Conservation (phyloP, 2,329 filamentous ascomycete species). For the Penicillium aurantiogriseum region DNA sequence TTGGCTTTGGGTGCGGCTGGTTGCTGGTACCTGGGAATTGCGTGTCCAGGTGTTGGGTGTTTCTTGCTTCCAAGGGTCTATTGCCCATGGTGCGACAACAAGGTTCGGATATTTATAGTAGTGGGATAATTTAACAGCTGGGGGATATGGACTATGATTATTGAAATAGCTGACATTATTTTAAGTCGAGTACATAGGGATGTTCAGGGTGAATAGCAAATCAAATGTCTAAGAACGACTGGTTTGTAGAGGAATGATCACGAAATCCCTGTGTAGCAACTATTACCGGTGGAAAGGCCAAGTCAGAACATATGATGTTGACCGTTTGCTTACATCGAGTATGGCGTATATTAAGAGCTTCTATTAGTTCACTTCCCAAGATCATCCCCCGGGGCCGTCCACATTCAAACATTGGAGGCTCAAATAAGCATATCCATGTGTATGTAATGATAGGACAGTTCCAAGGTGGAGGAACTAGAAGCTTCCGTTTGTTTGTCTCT, state of each 20-base stretch:
- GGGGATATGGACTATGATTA: background rate
- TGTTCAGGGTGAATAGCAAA: background rate
- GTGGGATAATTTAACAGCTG: background rate
- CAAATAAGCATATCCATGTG: background rate
- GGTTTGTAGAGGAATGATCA: background rate
- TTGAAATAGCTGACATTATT: background rate
- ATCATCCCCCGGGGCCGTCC: background rate
- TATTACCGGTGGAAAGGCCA: background rate
- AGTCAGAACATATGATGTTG: too few relatives aligned
- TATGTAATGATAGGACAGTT: background rate
- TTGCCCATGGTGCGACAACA: background rate
- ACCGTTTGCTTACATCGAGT: background rate
- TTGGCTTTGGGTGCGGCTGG: background rate
- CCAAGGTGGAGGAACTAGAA: background rate
- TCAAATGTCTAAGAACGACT: background rate
- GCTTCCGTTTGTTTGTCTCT: background rate
- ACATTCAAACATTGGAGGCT: background rate
- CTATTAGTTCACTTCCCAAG: background rate
- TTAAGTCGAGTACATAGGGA: background rate
- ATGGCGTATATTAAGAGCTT: background rate
- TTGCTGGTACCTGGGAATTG: constrained; percentile 1
- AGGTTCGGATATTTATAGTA: background rate
- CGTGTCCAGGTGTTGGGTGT: background rate
- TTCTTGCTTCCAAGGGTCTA: background rate
- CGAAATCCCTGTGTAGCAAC: background rate